phyloP scores from a whole-genome alignment of 495 filamentous ascomycete species.

The Trichoderma orchidacearum region DNA sequence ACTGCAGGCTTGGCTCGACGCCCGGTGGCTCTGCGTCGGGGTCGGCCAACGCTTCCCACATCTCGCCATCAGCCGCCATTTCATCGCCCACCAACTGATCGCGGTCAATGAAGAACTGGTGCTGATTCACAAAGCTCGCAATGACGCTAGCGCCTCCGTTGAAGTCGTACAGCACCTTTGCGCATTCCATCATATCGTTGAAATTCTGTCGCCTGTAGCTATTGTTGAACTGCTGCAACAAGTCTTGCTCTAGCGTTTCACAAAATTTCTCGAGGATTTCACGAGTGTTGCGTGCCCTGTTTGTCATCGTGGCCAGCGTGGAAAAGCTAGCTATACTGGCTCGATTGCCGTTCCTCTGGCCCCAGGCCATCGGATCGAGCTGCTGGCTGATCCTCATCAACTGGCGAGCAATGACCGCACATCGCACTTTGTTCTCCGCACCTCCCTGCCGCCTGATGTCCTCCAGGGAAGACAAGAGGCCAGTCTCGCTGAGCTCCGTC shows the following conservation, averaged over 20 bases:
- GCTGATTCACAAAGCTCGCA: slow-evolving; percentile 93
- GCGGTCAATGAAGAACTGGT: slow-evolving; percentile 95
- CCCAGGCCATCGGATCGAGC: slow-evolving; percentile 62
- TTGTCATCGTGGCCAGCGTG: slow-evolving; percentile 4
- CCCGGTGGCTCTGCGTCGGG: slow-evolving; percentile 84
- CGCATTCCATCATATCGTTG: slow-evolving; percentile 91
- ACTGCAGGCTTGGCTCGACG: slow-evolving; percentile 84
- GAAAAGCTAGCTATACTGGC: slow-evolving; percentile 21
- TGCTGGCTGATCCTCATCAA: slow-evolving; percentile 77
- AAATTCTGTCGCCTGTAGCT: slow-evolving; percentile 89
- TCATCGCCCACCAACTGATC: slow-evolving; percentile 86
- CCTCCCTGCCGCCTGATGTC: slow-evolving; percentile 66
- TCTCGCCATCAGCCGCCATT: slow-evolving; percentile 64
- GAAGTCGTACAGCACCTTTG: slow-evolving; percentile 88
- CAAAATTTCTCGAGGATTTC: slow-evolving; percentile 95
- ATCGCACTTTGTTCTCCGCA: slow-evolving; percentile 75
- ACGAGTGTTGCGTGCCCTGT: slow-evolving; percentile 50
- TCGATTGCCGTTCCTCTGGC: slow-evolving; percentile 37
- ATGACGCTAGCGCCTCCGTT: slow-evolving; percentile 90
- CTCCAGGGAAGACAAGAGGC: slow-evolving; percentile 65
- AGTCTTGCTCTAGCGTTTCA: slow-evolving; percentile 87
- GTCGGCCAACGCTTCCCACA: slow-evolving; percentile 84
- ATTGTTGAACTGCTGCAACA: slow-evolving; percentile 91
- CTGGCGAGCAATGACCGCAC: slow-evolving; percentile 80
- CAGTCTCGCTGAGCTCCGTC: slow-evolving; percentile 79